These are phyloP conservation scores for Aspergillus bertholletiae DNA, from an alignment of 495 filamentous ascomycete genomes.

Conservation along the genomic window DNA sequence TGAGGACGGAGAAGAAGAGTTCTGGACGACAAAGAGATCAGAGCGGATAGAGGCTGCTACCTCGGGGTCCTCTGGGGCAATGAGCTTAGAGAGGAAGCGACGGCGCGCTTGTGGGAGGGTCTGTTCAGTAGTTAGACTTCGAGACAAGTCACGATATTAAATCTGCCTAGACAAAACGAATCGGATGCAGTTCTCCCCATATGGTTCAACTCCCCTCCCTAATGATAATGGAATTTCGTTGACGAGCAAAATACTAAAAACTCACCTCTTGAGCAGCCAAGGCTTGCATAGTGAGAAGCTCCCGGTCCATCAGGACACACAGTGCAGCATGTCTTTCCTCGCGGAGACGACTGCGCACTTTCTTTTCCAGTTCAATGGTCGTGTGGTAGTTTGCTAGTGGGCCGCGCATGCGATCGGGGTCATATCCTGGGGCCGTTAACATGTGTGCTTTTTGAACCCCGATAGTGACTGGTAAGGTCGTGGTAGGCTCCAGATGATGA, in stretches of 20 bases:
- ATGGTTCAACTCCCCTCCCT: too few relatives aligned
- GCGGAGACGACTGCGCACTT: constrained; percentile 21
- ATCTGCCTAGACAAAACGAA: too few relatives aligned
- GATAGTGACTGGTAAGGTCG: too few relatives aligned
- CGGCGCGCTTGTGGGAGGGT: constrained; percentile 41
- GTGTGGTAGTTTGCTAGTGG: constrained; percentile 7
- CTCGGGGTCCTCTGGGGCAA: constrained; percentile 27
- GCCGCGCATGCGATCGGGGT: background rate
- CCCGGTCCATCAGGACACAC: constrained; percentile 31
- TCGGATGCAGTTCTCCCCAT: too few relatives aligned
- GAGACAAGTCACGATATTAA: too few relatives aligned
- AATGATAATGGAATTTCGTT: too few relatives aligned
- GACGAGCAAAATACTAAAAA: too few relatives aligned
- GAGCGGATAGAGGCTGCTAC: constrained; percentile 29
- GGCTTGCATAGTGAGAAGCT: constrained; percentile 34
- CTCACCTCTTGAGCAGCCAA: constrained; percentile 31
- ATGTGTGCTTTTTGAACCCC: background rate
- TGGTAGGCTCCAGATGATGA: too few relatives aligned
- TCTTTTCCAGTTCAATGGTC: constrained; percentile 17
- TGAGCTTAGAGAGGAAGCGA: constrained; percentile 32
- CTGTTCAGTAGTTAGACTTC: too few relatives aligned
- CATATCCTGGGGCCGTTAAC: background rate
- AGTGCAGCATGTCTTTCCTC: constrained; percentile 37
- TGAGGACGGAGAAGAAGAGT: background rate
- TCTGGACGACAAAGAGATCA: constrained; percentile 25